phyloP scores from a whole-genome alignment of 345 rosid species.

The Physaria fendleri region DNA sequence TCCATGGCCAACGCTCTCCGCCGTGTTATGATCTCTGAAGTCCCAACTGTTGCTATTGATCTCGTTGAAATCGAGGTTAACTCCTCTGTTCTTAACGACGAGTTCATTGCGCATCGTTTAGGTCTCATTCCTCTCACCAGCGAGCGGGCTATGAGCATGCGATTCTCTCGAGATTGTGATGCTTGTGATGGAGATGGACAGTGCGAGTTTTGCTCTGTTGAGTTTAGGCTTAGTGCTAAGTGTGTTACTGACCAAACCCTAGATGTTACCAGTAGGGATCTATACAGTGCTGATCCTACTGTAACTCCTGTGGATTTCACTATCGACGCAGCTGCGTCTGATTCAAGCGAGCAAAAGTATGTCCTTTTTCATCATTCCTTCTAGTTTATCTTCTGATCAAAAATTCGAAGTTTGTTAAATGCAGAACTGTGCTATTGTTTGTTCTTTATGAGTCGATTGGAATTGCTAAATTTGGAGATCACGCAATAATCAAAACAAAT shows the following conservation, averaged over 20 bases:
- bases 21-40: constrained; percentile 95
- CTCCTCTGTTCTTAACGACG: constrained; percentile 87
- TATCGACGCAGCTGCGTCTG: constrained; percentile 41
- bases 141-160: constrained; percentile 88
- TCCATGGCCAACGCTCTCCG: constrained; percentile 96
- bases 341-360: constrained; percentile 63
- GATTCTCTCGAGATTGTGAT: constrained; percentile 92
- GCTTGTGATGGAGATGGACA: constrained; percentile 97
- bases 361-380: not conserved
- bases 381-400: not conserved
- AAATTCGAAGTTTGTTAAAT: not conserved
- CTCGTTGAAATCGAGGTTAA: constrained; percentile 88
- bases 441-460: not conserved
- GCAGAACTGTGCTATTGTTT: not conserved
- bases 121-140: constrained; percentile 91
- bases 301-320: constrained; percentile 80
- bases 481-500: not conserved
- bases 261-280: constrained; percentile 82
- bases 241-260: constrained; percentile 80
- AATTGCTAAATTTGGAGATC: not conserved
- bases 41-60: constrained; percentile 94
- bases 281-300: constrained; percentile 74
- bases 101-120: constrained; percentile 91
- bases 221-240: constrained; percentile 72
- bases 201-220: constrained; percentile 95